These are phyloP conservation scores for Athelia psychrophila DNA, from an alignment of 1,284 basidiomycete genomes.

Conservation along the genomic window DNA sequence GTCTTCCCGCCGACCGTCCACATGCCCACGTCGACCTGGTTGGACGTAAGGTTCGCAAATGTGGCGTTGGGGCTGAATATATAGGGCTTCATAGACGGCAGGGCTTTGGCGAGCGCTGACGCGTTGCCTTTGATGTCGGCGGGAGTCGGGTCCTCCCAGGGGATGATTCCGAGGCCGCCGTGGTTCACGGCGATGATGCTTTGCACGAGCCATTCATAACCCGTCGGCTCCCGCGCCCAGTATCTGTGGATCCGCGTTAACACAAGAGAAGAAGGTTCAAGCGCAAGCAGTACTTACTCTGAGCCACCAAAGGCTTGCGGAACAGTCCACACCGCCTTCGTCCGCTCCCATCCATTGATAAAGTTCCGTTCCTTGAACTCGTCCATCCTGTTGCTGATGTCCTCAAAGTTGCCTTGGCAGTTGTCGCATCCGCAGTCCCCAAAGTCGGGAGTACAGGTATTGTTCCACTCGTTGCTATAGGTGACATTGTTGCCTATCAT, in stretches of 20 bases:
- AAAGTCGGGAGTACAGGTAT: slow-evolving; percentile 55
- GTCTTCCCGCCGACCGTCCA: slow-evolving; percentile 39
- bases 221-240: slow-evolving; percentile 65
- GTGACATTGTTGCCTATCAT: slow-evolving; percentile 69
- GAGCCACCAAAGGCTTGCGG: slow-evolving; percentile 71
- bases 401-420: slow-evolving; percentile 50
- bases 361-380: slow-evolving; percentile 56
- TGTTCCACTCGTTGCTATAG: slow-evolving; percentile 51
- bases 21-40: slow-evolving; percentile 38
- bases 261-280: neutral
- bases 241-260: slow-evolving; percentile 40
- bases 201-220: slow-evolving; percentile 65
- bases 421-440: slow-evolving; percentile 72
- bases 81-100: slow-evolving; percentile 36
- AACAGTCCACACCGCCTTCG: slow-evolving; percentile 69
- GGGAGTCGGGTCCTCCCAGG: slow-evolving; percentile 68
- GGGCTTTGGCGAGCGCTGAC: slow-evolving; percentile 46
- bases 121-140: slow-evolving; percentile 56
- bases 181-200: slow-evolving; percentile 66
- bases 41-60: slow-evolving; percentile 32
- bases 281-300: slow-evolving; percentile 36
- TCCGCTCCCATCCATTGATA: slow-evolving; percentile 60
- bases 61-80: slow-evolving; percentile 34
- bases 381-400: slow-evolving; percentile 64
- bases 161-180: slow-evolving; percentile 48